phyloP scores from a whole-genome alignment of 441 rosid genomes.

The Pelargonium fulgidum region DNA sequence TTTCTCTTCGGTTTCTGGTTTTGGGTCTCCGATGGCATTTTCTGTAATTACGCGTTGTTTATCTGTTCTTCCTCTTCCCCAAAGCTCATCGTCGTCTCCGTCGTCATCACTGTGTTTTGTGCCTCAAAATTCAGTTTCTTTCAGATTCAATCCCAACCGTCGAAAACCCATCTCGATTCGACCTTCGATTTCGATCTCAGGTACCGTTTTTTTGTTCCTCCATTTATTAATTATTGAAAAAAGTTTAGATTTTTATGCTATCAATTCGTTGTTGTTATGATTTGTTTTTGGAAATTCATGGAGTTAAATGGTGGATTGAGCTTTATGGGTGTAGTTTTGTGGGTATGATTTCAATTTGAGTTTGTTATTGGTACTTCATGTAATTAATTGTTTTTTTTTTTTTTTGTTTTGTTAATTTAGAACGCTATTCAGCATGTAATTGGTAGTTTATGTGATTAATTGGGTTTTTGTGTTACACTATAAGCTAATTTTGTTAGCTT shows the following conservation, averaged over 20 bases:
- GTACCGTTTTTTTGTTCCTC: conserved; percentile 22
- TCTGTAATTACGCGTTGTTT: conserved; percentile 37
- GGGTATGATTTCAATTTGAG: not conserved
- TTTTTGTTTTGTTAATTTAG: not conserved
- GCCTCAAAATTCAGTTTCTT: conserved; percentile 32
- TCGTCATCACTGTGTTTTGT: not conserved
- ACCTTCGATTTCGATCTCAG: conserved; percentile 43
- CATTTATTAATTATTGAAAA: not conserved
- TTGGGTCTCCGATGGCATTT: conserved; percentile 41
- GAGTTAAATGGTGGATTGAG: no score
- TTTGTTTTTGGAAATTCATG: not conserved
- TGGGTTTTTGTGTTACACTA: not conserved
- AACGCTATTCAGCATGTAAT: not conserved
- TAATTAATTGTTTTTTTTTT: not conserved
- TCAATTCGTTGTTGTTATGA: not conserved
- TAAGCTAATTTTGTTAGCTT: not conserved
- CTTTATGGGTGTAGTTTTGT: not conserved
- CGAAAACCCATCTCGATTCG: conserved; percentile 41
- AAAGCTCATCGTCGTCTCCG: conserved; percentile 14
- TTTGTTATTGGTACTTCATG: not conserved
- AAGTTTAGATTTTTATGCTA: not conserved
- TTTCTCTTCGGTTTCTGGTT: not conserved
- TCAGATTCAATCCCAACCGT: conserved; percentile 38
- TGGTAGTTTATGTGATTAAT: not conserved
- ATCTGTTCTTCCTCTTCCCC: conserved; percentile 31